Percentiles rank a stretch among this genome's conserved stretches.
Evolutionary conservation across 2,329 filamentous ascomycete genomes (phyloP).

Genomic region (Phialemoniopsis sp.): DNA sequence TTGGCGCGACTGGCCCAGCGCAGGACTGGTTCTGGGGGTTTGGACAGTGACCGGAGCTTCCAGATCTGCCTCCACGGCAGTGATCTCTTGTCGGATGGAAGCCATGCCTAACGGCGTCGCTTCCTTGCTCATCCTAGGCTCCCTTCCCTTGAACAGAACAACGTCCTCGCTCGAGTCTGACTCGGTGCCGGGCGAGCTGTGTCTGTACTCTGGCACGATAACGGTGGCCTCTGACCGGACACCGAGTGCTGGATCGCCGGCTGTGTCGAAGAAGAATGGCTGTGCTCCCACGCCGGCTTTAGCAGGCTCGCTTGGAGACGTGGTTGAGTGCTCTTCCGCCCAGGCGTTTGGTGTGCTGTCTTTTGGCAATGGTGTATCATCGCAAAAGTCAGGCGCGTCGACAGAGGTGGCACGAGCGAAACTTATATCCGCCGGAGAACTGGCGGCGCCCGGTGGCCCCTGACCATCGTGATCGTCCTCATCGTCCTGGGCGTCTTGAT

Average conservation of each 20-base stretch:
- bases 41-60: conserved; percentile 6
- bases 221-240: conserved; percentile 9
- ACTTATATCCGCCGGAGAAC: too few relatives aligned
- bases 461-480: neutral
- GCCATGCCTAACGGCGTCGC: conserved; percentile 1
- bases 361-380: too few relatives aligned
- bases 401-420: too few relatives aligned
- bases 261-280: conserved; percentile 3
- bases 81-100: conserved; percentile 24
- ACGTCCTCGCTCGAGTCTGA: conserved; percentile 70
- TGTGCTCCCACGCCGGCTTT: too few relatives aligned
- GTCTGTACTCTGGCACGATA: neutral
- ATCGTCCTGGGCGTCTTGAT: neutral
- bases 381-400: too few relatives aligned
- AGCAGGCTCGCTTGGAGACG: too few relatives aligned
- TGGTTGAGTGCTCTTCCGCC: neutral
- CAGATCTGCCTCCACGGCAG: conserved; percentile 15
- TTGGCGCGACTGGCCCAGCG: too few relatives aligned
- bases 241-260: conserved; percentile 1
- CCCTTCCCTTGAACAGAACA: conserved; percentile 54
- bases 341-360: too few relatives aligned
- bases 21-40: neutral
- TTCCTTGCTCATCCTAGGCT: conserved; percentile 9
- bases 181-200: neutral
- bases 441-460: too few relatives aligned